Conservation (phyloP, 768 basidiomycete species). For the Trametes cinnabarina region DNA sequence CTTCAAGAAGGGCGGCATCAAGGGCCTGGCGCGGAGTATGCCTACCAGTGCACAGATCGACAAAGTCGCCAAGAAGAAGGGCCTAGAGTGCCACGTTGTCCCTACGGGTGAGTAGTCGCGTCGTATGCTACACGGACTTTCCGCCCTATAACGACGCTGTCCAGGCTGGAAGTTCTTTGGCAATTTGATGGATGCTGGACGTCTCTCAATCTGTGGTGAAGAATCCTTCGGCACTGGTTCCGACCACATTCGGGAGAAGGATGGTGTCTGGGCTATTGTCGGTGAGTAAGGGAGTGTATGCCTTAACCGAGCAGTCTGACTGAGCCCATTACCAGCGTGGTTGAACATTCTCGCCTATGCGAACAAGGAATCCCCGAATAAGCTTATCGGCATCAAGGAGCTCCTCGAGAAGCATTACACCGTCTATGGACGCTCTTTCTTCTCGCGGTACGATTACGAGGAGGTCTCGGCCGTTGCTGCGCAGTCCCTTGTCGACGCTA, state of each 20-base stretch:
- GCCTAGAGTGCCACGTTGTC: slow-evolving; percentile 90
- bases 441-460: slow-evolving; percentile 99
- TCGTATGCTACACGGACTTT: background rate
- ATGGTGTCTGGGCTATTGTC: slow-evolving; percentile 95
- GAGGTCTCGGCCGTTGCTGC: slow-evolving; percentile 93
- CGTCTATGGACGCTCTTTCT: slow-evolving; percentile 95
- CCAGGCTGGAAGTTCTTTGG: slow-evolving; percentile 99
- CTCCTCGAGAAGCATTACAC: slow-evolving; percentile 84
- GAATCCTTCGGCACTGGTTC: slow-evolving; percentile 99
- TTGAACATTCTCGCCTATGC: slow-evolving; percentile 94
- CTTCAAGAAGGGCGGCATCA: slow-evolving; percentile 87
- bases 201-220: slow-evolving; percentile 97
- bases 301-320: background rate
- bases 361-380: slow-evolving; percentile 69
- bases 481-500: slow-evolving; percentile 73
- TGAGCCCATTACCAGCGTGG: slow-evolving; percentile 68
- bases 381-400: slow-evolving; percentile 88
- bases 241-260: slow-evolving; percentile 99
- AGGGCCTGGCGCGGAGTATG: slow-evolving; percentile 96
- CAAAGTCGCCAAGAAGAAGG: slow-evolving; percentile 91
- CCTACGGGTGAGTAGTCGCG: slow-evolving; percentile 72
- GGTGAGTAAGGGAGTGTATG: slow-evolving; percentile 50
- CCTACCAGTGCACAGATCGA: slow-evolving; percentile 97
- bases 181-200: slow-evolving; percentile 98
- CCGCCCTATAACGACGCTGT: background rate